Evolutionary conservation across 1,284 basidiomycete species (phyloP), one percentile per base, ranked within the genome.

Genomic region (Stereum hirsutum): DNA sequence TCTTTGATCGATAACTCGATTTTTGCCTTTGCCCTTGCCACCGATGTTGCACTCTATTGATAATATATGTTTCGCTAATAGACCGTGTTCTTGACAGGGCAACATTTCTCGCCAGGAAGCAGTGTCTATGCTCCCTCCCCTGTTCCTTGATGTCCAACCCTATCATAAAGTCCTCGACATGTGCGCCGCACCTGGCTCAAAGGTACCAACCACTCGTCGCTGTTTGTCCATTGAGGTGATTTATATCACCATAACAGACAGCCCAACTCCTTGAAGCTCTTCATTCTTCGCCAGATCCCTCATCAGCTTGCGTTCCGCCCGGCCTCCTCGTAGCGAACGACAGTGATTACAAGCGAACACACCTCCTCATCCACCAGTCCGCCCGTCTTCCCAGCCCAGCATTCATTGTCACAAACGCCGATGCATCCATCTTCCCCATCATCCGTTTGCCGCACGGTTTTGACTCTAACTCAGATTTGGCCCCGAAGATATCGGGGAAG

Each of bases 101-200:
- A 98, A 98, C 57, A 77, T 99, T 45, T 96, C 92, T 8, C 74
- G 96, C 19, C 94, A 98, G 65, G 96, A 99, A 65, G 94, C 92
- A 19, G 96, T 99, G 42, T 96, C 92, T 56, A 99, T 99, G 96
- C 72, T 99, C 19, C 96, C 96, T 4, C 95, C 96, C 1, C 74
- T 99, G 2, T 84, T 99, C 54, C 75, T 99, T 39, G 88, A 95
- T 49, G 91, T 99, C n/a, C 73, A 91, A 56, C 89, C 93, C 0
- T 84, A 94, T 59, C 93, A 97, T 21, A 48, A 91, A 84, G 89
- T 92, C 30, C 80, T 99, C 54, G 95, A 99, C 64, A 92, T 97
- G 88, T 99, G 95, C 59, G 96, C 96, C n/a, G 95, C 96, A 1
- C 96, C 96, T 1, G 96, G 96, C 12, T 96, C 92, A 25, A 99